phyloP scores from a whole-genome alignment of 2,329 filamentous ascomycete species.

The Dactylellina drechsleri region DNA sequence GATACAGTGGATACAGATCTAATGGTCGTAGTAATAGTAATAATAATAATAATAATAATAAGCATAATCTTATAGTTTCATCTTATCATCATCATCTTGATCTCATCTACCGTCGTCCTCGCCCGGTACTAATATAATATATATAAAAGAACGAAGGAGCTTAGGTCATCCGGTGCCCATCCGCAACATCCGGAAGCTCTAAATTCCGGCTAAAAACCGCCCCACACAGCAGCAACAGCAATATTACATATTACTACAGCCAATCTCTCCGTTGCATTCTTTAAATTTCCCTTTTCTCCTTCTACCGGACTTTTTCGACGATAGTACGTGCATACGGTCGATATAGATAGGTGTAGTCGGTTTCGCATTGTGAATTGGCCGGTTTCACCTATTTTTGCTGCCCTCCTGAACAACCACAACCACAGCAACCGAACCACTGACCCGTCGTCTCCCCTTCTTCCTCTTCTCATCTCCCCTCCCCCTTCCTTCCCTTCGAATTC shows the following conservation, averaged over 20 bases:
- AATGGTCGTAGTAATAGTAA: too few relatives aligned
- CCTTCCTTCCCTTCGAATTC: neutral
- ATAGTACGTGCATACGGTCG: too few relatives aligned
- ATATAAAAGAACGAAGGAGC: neutral
- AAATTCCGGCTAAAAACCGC: constrained; percentile 49
- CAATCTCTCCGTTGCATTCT: neutral
- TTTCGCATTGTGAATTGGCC: too few relatives aligned
- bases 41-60: too few relatives aligned
- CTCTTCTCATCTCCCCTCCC: neutral
- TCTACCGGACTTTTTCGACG: too few relatives aligned
- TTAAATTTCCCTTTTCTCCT: neutral
- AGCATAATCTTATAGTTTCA: too few relatives aligned
- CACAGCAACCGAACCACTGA: constrained; percentile 1
- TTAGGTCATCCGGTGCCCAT: constrained; percentile 34
- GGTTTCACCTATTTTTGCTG: neutral
- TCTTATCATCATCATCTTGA: too few relatives aligned
- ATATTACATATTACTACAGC: neutral
- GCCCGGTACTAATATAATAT: too few relatives aligned
- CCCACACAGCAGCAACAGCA: constrained; percentile 1
- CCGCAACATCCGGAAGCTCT: constrained; percentile 52
- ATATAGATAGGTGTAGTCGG: too few relatives aligned
- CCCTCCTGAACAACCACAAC: neutral
- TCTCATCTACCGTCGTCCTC: too few relatives aligned
- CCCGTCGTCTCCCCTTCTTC: neutral
- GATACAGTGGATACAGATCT: too few relatives aligned